Evolutionary conservation across 2,329 filamentous ascomycete species (phyloP).

Genomic region (Talaromyces amestolkiae): DNA sequence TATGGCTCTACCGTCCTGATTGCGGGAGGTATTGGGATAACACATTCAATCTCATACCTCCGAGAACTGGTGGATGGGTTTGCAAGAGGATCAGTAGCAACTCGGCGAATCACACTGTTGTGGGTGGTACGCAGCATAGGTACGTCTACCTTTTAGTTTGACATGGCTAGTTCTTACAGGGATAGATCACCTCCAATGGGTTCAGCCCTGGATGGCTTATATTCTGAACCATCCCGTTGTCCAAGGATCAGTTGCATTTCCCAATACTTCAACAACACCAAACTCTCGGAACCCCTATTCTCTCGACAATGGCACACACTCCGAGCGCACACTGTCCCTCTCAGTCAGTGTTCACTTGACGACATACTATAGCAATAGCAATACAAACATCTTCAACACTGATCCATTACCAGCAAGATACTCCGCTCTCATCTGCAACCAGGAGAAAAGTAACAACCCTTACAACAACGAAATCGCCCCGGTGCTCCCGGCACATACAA

Average conservation of each 20-base stretch:
- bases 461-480: background rate
- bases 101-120: conserved; percentile 71
- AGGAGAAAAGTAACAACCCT: background rate
- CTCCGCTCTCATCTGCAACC: conserved; percentile 1
- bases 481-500: background rate
- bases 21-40: conserved; percentile 87
- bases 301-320: conserved; percentile 51
- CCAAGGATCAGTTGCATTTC: conserved; percentile 10
- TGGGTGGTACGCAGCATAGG: conserved; percentile 53
- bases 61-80: conserved; percentile 67
- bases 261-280: conserved; percentile 62
- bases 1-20: conserved; percentile 86
- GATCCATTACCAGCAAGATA: conserved; percentile 1
- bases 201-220: conserved; percentile 68
- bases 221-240: conserved; percentile 17
- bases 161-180: background rate
- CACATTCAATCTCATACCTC: conserved; percentile 82
- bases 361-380: conserved; percentile 16
- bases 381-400: background rate
- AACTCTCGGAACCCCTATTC: conserved; percentile 11
- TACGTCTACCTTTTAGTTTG: background rate
- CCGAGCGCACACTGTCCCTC: conserved; percentile 67
- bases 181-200: conserved; percentile 80
- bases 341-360: conserved; percentile 48
- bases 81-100: conserved; percentile 67